A percentile compares a stretch with the other conserved stretches of the same genome.
These are phyloP conservation scores for Rhinocladiella similis DNA, from an alignment of 2,329 filamentous ascomycete genomes.

Conservation along the genomic window DNA sequence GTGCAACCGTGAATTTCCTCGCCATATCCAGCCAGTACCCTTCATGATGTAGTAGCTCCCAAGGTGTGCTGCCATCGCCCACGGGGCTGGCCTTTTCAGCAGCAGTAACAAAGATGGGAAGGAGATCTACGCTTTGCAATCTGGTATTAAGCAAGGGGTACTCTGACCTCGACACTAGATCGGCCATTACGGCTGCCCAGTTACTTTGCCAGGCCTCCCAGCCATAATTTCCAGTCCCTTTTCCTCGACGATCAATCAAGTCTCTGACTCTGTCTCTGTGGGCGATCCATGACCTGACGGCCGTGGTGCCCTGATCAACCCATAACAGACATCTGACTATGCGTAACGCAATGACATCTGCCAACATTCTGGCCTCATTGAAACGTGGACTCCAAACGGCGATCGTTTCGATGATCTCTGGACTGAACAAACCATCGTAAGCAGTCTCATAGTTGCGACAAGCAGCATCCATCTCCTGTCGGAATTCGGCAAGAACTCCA, in stretches of 20 bases:
- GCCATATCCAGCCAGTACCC: slow-evolving; percentile 62
- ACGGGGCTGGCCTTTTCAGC: slow-evolving; percentile 53
- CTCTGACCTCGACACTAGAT: slow-evolving; percentile 56
- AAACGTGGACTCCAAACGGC: slow-evolving; percentile 88
- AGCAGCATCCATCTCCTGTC: slow-evolving; percentile 87
- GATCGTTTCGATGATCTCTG: slow-evolving; percentile 84
- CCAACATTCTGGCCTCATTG: slow-evolving; percentile 86
- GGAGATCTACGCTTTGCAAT: slow-evolving; percentile 32
- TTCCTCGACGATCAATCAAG: slow-evolving; percentile 78
- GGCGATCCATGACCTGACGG: slow-evolving; percentile 75
- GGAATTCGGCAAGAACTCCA: slow-evolving; percentile 85
- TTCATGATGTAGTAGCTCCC: slow-evolving; percentile 61
- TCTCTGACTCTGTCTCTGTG: slow-evolving; percentile 74
- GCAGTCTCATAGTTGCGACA: slow-evolving; percentile 83
- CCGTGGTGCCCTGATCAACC: slow-evolving; percentile 74
- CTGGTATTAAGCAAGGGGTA: slow-evolving; percentile 41
- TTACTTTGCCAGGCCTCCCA: slow-evolving; percentile 93
- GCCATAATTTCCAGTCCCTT: slow-evolving; percentile 84
- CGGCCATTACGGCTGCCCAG: slow-evolving; percentile 63
- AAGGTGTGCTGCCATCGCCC: slow-evolving; percentile 55
- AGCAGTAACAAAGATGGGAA: slow-evolving; percentile 39
- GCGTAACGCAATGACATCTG: slow-evolving; percentile 78
- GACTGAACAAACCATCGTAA: slow-evolving; percentile 77
- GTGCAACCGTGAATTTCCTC: slow-evolving; percentile 51
- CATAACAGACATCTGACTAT: slow-evolving; percentile 80